Percentiles rank a stretch among this genome's conserved stretches.
Conservation (phyloP, 306 rosid genomes). For the Pachyrhizus erosus region DNA sequence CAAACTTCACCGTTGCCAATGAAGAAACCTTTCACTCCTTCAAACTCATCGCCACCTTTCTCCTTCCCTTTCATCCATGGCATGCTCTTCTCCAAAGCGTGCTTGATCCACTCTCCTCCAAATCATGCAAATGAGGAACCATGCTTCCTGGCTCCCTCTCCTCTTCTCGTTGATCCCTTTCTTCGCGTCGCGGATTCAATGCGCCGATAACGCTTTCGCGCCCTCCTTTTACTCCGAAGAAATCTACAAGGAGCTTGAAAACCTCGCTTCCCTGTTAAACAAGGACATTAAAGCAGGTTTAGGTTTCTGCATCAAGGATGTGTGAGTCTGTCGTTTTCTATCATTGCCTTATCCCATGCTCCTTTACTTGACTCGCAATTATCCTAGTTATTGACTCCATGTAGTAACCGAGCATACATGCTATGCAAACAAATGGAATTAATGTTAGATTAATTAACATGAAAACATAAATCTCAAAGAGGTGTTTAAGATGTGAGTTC, state of each 20-base stretch:
- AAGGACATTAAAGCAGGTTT: constrained; percentile 51
- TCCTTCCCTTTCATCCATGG: not conserved
- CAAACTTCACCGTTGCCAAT: constrained; percentile 17
- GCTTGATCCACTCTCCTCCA: constrained; percentile 45
- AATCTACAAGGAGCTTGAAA: constrained; percentile 53
- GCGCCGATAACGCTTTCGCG: constrained; percentile 44
- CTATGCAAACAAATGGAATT: not conserved
- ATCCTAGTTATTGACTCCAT: not conserved
- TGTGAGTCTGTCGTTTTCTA: constrained; percentile 52
- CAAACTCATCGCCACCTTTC: not conserved
- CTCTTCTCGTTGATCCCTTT: constrained; percentile 38
- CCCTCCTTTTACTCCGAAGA: constrained; percentile 49
- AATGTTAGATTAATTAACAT: not conserved
- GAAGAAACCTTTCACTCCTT: constrained; percentile 15
- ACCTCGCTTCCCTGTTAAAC: constrained; percentile 52
- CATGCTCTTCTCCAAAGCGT: constrained; percentile 10
- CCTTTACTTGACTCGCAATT: too few species aligned
- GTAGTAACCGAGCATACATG: not conserved
- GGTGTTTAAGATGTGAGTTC: not conserved
- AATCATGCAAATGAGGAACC: constrained; percentile 51
- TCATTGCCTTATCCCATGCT: not conserved
- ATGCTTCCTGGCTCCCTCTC: constrained; percentile 30
- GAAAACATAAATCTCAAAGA: too few species aligned
- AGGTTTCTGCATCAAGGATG: constrained; percentile 73
- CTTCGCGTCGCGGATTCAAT: constrained; percentile 40